Base-by-base conservation (phyloP, 495 filamentous ascomycete species). In the Glonium stellatum region DNA sequence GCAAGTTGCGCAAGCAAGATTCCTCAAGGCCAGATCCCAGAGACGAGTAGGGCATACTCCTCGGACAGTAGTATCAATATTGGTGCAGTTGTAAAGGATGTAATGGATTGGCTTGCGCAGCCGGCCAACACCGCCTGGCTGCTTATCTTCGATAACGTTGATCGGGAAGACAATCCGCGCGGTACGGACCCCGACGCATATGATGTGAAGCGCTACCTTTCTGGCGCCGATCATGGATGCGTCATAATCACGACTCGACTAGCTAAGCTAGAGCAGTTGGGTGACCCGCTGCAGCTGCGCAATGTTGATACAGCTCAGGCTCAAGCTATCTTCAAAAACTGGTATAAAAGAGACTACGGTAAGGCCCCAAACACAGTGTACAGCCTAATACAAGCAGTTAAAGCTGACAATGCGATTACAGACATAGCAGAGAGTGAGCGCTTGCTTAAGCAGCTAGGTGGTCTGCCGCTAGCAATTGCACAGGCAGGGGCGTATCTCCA, bases 221-320 rank as follows among this genome's bases (percentile, higher is more conserved):
- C 75, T 5, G 58, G 71, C 5, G 44, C 58, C 19, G 57, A 69
- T 47, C 72, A 77, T 55, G 76, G 73, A 4, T 71, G 69, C 4
- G 60, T 79, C 27, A 55, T 79, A n/a, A 69, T 78, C 22, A 78
- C 76, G 49, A 78, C 74, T 12, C 71, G 74, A 48, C 73, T 71
- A 48, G 63, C 69, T 4, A 52, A 61, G 47, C 53, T 64, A 34
- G 47, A 57, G 54, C 54, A 58, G 52, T 47, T 64, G 4, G 62
- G 62, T n/a, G 42, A 22, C 4, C 25, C 54, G 57, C 52, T 37
- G 46, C 34, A 57, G 67, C 71, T 54, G 49, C 41, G 51, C 55
- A 72, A 55, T 71, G 72, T 44, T 52, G 67, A 37, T 50, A 35
- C 13, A 19, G 46, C 25, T 11, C 62, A 64, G 42, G 57, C 46